Base-by-base conservation (phyloP, 2,329 filamentous ascomycete genomes). In the Alternaria longipes region DNA sequence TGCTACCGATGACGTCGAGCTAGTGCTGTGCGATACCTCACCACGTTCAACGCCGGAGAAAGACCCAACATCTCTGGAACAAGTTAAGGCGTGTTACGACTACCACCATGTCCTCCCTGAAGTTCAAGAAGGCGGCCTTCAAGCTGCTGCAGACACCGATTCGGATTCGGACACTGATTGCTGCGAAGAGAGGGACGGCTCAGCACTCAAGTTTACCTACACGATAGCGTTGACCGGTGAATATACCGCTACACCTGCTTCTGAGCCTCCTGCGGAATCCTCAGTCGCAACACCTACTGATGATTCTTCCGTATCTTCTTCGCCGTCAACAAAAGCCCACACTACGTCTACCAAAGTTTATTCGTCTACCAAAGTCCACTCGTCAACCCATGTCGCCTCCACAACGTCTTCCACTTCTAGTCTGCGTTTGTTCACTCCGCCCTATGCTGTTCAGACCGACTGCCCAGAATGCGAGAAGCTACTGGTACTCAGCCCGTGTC, bases 1-100 rank as follows among this genome's bases (percentile, higher is more conserved):
- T 24, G 63, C 63, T 42, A 61, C 52, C 24, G 72, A 75, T 32
- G 59, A 74, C 38, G 56, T 72, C 14, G 72, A 75, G 57, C 56
- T 74, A 14, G 66, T 72, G 4, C 57, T 75, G 5, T 75, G 72
- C 30, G 69, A 67, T 22, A 54, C 55, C 18, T 50, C 12, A 50
- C 51, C n/a, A 18, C 67, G 71, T 26, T 56, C 56, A 5, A 50
- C 58, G 9, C 40, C 51, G 3, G 12, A 44, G 28, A 60, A 49
- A 4, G 67, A 68, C 24, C 36, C 42, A 20, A 62, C 44, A 28
- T 34, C 66, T 16, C 41, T 60, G 22, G 53, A 56, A 18, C 46
- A 61, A 38, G 63, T 70, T 32, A 40, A 45, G n/a, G 56, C 62
- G 20, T 68, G 66, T 42, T 67, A 64, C 22, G 47, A 63, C 11